Evolutionary conservation across 2,329 filamentous ascomycete genomes (phyloP).

Genomic region (Ophiosphaerella narmari): DNA sequence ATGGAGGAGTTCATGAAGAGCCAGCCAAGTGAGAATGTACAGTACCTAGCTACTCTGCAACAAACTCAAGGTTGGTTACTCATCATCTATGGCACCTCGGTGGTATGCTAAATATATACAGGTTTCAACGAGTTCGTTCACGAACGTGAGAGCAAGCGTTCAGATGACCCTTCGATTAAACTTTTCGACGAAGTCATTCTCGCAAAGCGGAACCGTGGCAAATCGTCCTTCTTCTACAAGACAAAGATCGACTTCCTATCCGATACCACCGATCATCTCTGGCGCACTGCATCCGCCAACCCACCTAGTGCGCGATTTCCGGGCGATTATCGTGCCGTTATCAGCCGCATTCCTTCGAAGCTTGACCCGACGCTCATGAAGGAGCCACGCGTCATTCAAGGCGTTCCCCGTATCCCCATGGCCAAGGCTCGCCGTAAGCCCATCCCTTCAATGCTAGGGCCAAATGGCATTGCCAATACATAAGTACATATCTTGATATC

Average conservation of each 20-base stretch:
- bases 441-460: conserved; percentile 50
- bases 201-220: conserved; percentile 73
- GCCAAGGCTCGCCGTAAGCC: conserved; percentile 56
- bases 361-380: conserved; percentile 88
- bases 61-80: conserved; percentile 62
- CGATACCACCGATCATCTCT: conserved; percentile 78
- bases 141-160: conserved; percentile 70
- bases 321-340: conserved; percentile 58
- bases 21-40: conserved; percentile 66
- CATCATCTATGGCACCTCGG: neutral
- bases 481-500: conserved; percentile 26
- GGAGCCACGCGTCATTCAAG: conserved; percentile 87
- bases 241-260: conserved; percentile 64
- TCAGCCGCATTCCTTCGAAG: conserved; percentile 71
- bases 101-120: conserved; percentile 32
- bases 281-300: conserved; percentile 68
- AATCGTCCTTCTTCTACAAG: conserved; percentile 67
- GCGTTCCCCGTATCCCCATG: conserved; percentile 68
- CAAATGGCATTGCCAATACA: conserved; percentile 32
- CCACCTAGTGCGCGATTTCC: conserved; percentile 60
- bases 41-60: conserved; percentile 66
- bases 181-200: conserved; percentile 85
- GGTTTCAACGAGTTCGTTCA: conserved; percentile 85
- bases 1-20: conserved; percentile 69
- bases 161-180: conserved; percentile 68